phyloP scores from a whole-genome alignment of 441 rosid genomes.

The Bruguiera hainesii region DNA sequence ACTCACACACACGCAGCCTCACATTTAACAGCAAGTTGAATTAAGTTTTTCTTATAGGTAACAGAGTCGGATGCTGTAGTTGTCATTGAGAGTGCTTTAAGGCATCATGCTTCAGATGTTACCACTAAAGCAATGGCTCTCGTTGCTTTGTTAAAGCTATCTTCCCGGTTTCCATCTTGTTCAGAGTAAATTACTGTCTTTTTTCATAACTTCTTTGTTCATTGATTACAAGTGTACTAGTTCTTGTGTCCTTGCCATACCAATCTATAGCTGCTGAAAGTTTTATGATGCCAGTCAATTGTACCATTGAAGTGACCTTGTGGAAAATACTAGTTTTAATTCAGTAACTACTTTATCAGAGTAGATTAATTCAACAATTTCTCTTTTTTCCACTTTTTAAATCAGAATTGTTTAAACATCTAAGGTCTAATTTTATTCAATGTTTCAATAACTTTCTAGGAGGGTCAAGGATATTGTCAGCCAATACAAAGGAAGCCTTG shows the following conservation, averaged over 20 bases:
- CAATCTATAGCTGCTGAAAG: conserved; percentile 4
- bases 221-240: background rate
- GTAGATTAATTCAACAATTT: background rate
- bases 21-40: conserved; percentile 15
- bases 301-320: background rate
- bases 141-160: conserved; percentile 81
- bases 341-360: background rate
- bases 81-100: conserved; percentile 64
- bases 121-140: conserved; percentile 89
- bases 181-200: conserved; percentile 61
- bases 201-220: background rate
- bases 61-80: conserved; percentile 91
- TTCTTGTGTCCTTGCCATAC: background rate
- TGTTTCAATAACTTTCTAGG: conserved; percentile 38
- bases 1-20: background rate
- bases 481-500: conserved; percentile 82
- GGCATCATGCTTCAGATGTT: conserved; percentile 68
- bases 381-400: background rate
- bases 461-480: conserved; percentile 64
- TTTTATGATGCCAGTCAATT: background rate
- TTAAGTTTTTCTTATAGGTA: conserved; percentile 54
- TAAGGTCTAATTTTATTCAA: conserved; percentile 32
- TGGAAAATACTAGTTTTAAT: background rate
- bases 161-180: conserved; percentile 90
- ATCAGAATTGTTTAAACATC: conserved; percentile 45